Base-by-base conservation (phyloP, 176 grass and related monocot genomes). In the Otatea glauca region DNA sequence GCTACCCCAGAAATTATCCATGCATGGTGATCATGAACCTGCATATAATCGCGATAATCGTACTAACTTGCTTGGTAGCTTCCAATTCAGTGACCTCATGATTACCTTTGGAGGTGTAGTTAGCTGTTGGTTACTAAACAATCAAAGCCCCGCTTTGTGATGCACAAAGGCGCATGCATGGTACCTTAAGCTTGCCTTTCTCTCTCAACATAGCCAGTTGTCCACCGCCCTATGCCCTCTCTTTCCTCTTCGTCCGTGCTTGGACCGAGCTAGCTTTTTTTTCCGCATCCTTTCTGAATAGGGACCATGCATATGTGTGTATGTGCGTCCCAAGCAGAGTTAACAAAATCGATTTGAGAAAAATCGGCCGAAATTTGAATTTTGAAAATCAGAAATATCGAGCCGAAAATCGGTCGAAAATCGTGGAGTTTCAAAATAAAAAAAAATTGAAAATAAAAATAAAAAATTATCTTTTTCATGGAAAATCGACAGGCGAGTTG, bases 21-120 rank as follows among this genome's bases (percentile, higher is more conserved):
- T 29, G 29, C n/a, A 44, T 34, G 54, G 62, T 50, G 55, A 35
- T 62, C 39, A 38, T 2, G 81, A 63, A 62, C 56, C 16, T 4
- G 42, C 41, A 72, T 12, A 16, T 73, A 48, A 70, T 53, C 65
- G 47, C 65, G 47, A 80, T 12, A 37, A 37, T 37, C 68, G n/a
- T 49, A 47, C 4, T 47, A 24, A 11, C 67, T 83, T 82, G 39
- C 59, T 27, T 39, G 58, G 81, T 75, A 83, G 43, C 81, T 83
- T 83, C 70, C 58, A 50, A 65, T 61, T 51, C 32, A 50, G 18
- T 18, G 47, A 67, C 58, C 66, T 41, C 18, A 79, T 84, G 86
- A 84, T 84, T 56, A 14, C 83, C 72, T 78, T 86, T 78, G 56
- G 73, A 78, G 73, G 20, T 66, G n/a, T 50, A 73, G 38, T 71